A percentile compares a stretch with the other conserved stretches of the same genome.
phyloP scores from a whole-genome alignment of 1,284 basidiomycete species.

The Amylostereum areolatum region DNA sequence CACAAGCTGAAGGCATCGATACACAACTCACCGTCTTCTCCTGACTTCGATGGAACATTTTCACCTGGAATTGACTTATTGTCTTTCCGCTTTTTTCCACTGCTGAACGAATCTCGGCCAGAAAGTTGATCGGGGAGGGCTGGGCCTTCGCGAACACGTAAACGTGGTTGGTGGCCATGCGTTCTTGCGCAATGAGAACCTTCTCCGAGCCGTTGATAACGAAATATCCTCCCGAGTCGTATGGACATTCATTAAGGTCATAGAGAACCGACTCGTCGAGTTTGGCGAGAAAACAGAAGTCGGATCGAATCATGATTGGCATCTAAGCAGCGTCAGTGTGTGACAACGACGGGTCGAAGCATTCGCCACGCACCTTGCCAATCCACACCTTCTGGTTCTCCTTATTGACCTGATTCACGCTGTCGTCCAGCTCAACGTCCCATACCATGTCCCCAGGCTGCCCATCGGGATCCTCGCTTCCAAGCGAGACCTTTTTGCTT shows the following conservation, averaged over 20 bases:
- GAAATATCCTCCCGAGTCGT: conserved; percentile 98
- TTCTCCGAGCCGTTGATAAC: conserved; percentile 99
- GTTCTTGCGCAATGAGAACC: conserved; percentile 97
- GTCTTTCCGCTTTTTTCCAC: conserved; percentile 99
- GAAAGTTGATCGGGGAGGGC: conserved; percentile 92
- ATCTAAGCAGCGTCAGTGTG: conserved; percentile 47
- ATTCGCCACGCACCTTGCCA: conserved; percentile 70
- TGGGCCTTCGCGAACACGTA: conserved; percentile 99
- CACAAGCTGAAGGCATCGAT: background rate
- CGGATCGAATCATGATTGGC: conserved; percentile 96
- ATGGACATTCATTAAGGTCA: conserved; percentile 95
- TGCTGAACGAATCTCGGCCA: conserved; percentile 96
- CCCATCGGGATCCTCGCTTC: conserved; percentile 79
- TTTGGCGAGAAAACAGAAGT: conserved; percentile 88
- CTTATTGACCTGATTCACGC: conserved; percentile 37
- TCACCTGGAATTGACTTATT: conserved; percentile 96
- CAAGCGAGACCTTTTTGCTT: conserved; percentile 79
- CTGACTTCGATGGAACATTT: conserved; percentile 89
- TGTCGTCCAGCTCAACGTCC: conserved; percentile 70
- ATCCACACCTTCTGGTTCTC: conserved; percentile 85
- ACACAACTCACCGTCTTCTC: conserved; percentile 69
- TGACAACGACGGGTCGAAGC: background rate
- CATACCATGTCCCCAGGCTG: conserved; percentile 79
- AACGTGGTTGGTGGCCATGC: conserved; percentile 99
- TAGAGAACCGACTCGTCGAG: conserved; percentile 80